These are phyloP conservation scores for Pulveroboletus sp. DNA, from an alignment of 768 basidiomycete genomes.

Conservation along the genomic window DNA sequence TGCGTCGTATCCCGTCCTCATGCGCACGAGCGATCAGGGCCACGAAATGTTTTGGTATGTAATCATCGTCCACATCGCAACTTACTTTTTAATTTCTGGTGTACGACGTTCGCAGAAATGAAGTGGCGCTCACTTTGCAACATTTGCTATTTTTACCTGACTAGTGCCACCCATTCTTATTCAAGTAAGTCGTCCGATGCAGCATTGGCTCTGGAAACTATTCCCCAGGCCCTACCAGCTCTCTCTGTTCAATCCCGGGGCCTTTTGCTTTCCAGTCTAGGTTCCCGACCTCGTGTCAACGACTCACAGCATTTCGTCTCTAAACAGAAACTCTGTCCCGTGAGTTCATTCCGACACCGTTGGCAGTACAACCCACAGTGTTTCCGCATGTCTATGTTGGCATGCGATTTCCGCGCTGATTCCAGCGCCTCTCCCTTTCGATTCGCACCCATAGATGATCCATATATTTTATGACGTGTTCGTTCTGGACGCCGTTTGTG, in stretches of 20 bases:
- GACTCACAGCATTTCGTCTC: slow-evolving; percentile 16
- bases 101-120: slow-evolving; percentile 7
- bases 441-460: not conserved
- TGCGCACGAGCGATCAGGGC: slow-evolving; percentile 19
- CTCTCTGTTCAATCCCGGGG: not conserved
- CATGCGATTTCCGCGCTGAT: slow-evolving; percentile 18
- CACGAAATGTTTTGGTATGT: not conserved
- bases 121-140: too few relatives aligned
- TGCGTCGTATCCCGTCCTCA: slow-evolving; percentile 6
- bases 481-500: not conserved
- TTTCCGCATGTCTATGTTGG: slow-evolving; percentile 16
- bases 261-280: slow-evolving; percentile 1
- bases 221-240: not conserved
- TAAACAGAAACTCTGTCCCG: slow-evolving; percentile 11
- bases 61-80: too few relatives aligned
- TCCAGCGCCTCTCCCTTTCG: slow-evolving; percentile 3
- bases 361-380: slow-evolving; percentile 16
- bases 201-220: not conserved
- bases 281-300: slow-evolving; percentile 18
- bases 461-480: not conserved
- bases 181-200: too few relatives aligned
- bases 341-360: slow-evolving; percentile 12
- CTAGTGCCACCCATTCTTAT: too few relatives aligned
- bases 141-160: too few relatives aligned
- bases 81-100: slow-evolving; percentile 7